These are phyloP conservation scores for Chamaenerion angustifolium DNA, from an alignment of 345 rosid genomes.

Conservation along the genomic window DNA sequence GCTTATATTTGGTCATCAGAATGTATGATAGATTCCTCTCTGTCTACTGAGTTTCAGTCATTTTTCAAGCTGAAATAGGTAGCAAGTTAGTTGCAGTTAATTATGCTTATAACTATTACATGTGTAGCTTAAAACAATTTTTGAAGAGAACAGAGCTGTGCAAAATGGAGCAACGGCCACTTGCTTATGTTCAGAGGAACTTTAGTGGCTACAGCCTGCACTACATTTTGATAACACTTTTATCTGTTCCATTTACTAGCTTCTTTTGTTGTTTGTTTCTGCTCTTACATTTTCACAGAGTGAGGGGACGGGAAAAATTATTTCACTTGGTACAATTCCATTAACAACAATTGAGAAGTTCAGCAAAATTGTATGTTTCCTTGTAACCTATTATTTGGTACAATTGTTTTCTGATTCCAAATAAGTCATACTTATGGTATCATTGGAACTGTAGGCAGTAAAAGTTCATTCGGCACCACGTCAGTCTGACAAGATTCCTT, in stretches of 20 bases:
- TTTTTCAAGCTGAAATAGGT: too few species aligned
- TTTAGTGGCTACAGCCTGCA: background rate
- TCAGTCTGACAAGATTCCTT: constrained; percentile 44
- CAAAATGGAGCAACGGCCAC: too few species aligned
- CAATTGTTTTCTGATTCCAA: too few species aligned
- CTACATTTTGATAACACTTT: background rate
- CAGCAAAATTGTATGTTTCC: constrained; percentile 56
- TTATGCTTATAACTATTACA: too few species aligned
- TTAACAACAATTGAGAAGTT: constrained; percentile 82
- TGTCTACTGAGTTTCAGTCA: background rate
- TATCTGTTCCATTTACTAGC: background rate
- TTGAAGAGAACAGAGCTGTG: too few species aligned
- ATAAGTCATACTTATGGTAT: too few species aligned
- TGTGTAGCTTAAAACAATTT: too few species aligned
- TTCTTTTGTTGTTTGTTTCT: constrained; percentile 6
- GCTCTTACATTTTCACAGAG: constrained; percentile 31
- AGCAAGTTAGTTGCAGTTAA: background rate
- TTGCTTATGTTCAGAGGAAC: too few species aligned
- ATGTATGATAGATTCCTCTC: background rate
- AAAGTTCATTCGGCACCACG: constrained; percentile 54
- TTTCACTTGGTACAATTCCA: constrained; percentile 78
- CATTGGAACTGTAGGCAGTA: constrained; percentile 27
- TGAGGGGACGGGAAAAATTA: constrained; percentile 59
- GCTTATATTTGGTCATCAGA: too few species aligned
- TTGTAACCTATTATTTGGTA: background rate